A percentile compares a stretch with the other conserved stretches of the same genome.
Conservation (phyloP, 495 filamentous ascomycete genomes). For the Talaromyces ruber region DNA sequence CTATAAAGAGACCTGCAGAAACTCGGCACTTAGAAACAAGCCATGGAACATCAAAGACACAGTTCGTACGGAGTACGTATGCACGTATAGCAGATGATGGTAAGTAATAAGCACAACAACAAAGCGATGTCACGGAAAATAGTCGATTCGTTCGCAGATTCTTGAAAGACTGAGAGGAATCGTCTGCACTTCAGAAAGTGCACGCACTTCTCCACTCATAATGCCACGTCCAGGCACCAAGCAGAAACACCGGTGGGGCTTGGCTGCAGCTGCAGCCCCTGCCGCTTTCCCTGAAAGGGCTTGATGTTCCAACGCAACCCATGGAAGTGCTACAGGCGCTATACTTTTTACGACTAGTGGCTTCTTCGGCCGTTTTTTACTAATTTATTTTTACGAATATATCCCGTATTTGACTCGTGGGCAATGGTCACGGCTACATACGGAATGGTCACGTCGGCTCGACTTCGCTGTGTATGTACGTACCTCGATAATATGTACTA, state of each 20-base stretch:
- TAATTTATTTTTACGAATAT: background rate
- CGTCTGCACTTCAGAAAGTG: background rate
- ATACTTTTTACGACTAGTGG: background rate
- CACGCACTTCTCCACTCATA: background rate
- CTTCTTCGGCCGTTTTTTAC: background rate
- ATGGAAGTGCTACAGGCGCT: background rate
- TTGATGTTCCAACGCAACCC: background rate
- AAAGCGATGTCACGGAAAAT: background rate
- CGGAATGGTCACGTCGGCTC: background rate
- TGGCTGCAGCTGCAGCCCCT: constrained; percentile 2
- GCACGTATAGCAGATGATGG: background rate
- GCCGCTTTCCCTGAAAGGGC: background rate
- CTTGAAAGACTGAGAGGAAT: background rate
- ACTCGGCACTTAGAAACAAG: background rate
- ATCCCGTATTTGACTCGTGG: background rate
- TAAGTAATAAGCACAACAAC: background rate
- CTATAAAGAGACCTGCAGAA: background rate
- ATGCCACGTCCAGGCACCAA: background rate
- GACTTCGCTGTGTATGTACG: background rate
- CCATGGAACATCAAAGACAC: background rate
- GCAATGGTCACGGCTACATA: background rate
- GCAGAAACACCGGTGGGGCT: constrained; percentile 4
- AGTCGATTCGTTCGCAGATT: background rate
- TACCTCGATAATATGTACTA: background rate
- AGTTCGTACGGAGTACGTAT: background rate